These are phyloP conservation scores for Ormosia emarginata DNA, from an alignment of 306 rosid species.

Conservation along the genomic window DNA sequence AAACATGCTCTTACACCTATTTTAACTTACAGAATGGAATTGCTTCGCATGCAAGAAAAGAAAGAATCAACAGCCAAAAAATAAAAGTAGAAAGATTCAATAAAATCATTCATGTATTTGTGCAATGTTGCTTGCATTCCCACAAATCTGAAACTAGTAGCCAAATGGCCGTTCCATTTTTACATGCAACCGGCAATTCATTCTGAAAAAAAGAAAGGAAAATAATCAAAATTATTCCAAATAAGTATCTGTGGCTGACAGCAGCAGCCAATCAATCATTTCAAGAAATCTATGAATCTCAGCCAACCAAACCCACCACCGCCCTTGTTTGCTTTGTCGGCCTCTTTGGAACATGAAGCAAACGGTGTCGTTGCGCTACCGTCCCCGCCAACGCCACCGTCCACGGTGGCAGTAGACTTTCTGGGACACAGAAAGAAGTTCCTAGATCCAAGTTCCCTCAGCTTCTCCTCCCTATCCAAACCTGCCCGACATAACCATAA, in stretches of 20 bases:
- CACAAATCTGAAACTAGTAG: background rate
- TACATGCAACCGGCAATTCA: background rate
- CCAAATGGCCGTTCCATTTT: background rate
- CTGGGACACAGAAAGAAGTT: constrained; percentile 66
- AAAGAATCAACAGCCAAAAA: background rate
- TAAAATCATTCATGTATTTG: too few species aligned
- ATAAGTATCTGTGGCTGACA: background rate
- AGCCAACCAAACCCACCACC: constrained; percentile 54
- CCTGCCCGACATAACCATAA: constrained; percentile 32
- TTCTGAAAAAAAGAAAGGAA: background rate
- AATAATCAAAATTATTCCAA: background rate
- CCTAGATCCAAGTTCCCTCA: constrained; percentile 66
- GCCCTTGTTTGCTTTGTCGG: constrained; percentile 31
- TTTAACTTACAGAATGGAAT: background rate
- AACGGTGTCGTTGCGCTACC: constrained; percentile 34
- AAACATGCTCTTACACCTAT: too few species aligned
- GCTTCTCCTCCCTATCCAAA: constrained; percentile 62
- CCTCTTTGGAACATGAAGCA: constrained; percentile 53
- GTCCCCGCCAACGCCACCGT: background rate
- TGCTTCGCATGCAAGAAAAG: background rate
- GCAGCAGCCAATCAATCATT: background rate
- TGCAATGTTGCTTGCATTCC: too few species aligned
- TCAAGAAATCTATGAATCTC: constrained; percentile 56
- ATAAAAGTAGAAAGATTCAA: background rate
- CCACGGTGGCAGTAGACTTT: constrained; percentile 4